Evolutionary conservation across 139 green algal species (phyloP).

Genomic region (Mesotaenium endlicherianum): DNA sequence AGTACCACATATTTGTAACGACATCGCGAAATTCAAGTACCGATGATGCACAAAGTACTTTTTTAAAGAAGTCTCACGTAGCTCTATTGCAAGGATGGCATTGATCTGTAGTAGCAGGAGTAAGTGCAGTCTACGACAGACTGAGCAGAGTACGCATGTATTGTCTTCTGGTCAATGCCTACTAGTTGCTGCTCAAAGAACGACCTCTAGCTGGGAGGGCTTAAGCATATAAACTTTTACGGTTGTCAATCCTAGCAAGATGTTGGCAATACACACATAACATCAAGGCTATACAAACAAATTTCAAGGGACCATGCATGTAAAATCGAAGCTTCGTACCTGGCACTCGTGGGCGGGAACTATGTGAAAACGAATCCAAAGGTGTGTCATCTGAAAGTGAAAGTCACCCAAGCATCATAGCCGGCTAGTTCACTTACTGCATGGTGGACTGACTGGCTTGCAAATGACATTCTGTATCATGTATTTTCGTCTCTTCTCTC

Average conservation of each 20-base stretch:
- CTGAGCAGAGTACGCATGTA: too few relatives aligned
- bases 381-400: not conserved
- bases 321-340: not conserved
- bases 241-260: too few relatives aligned
- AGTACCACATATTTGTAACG: not conserved
- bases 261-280: too few relatives aligned
- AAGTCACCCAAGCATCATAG: too few relatives aligned
- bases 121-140: too few relatives aligned
- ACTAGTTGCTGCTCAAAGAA: too few relatives aligned
- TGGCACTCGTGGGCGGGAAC: not conserved
- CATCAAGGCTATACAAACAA: too few relatives aligned
- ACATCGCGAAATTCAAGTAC: not conserved
- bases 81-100: not conserved
- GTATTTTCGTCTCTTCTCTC: not conserved
- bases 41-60: not conserved
- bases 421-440: not conserved
- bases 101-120: not conserved
- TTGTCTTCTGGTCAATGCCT: too few relatives aligned
- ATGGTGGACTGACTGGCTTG: not conserved
- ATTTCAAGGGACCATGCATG: too few relatives aligned
- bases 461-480: not conserved
- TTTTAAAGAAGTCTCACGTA: not conserved
- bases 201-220: too few relatives aligned
- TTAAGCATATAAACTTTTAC: too few relatives aligned
- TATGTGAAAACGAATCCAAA: too few relatives aligned